These are phyloP conservation scores for Polygonum maritimum DNA, from an alignment of 148 eudicot genomes.

Conservation along the genomic window DNA sequence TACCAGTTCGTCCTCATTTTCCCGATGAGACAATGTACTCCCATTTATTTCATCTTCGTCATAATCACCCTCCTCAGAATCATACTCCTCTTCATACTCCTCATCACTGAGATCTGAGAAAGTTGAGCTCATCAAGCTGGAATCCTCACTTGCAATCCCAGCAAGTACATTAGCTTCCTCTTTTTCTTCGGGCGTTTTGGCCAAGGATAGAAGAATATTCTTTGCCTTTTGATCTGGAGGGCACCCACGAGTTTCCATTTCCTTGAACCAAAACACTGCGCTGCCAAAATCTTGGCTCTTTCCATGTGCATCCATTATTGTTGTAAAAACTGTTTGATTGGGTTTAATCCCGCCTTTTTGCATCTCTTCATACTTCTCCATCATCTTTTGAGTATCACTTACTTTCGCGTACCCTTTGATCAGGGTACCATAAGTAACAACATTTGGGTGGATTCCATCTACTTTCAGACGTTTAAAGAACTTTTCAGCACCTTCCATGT, in stretches of 20 bases:
- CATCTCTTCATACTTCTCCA: constrained; percentile 76
- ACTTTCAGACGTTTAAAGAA: constrained; percentile 64
- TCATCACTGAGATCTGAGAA: constrained; percentile 14
- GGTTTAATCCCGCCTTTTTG: constrained; percentile 46
- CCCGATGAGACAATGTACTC: background rate
- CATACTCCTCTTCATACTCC: constrained; percentile 30
- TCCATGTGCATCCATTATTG: constrained; percentile 91
- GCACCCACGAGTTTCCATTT: constrained; percentile 67
- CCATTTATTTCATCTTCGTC: constrained; percentile 15
- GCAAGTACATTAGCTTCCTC: constrained; percentile 52
- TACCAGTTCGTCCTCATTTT: background rate
- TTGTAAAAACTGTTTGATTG: constrained; percentile 69
- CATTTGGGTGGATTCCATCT: constrained; percentile 60
- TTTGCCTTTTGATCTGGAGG: constrained; percentile 91
- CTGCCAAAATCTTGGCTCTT: constrained; percentile 66
- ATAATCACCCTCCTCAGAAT: constrained; percentile 18
- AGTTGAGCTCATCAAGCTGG: constrained; percentile 12
- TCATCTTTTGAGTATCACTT: constrained; percentile 69
- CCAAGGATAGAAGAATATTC: constrained; percentile 72
- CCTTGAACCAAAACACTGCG: constrained; percentile 83
- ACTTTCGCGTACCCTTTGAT: constrained; percentile 79
- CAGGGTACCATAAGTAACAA: constrained; percentile 70
- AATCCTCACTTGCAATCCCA: constrained; percentile 19
- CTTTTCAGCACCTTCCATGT: constrained; percentile 96
- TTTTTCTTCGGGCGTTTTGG: constrained; percentile 60